Evolutionary conservation across 2,329 filamentous ascomycete genomes (phyloP).

Genomic region (Colletotrichum theobromicola): DNA sequence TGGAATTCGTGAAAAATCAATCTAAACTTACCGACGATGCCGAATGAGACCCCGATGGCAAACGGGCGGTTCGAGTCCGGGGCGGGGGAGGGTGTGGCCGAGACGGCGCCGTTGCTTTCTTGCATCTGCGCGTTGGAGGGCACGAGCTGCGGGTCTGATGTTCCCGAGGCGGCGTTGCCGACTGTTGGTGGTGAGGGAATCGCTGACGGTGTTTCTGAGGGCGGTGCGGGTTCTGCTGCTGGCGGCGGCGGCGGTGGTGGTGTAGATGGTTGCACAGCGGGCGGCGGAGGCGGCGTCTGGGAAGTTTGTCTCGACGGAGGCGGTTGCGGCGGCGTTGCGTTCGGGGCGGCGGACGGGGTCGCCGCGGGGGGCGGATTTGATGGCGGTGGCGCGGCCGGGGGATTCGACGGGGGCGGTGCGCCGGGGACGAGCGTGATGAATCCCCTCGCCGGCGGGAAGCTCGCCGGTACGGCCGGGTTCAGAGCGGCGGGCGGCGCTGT

Average conservation of each 20-base stretch:
- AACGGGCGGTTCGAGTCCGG: not conserved
- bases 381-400: not conserved
- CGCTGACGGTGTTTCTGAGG: not conserved
- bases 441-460: not conserved
- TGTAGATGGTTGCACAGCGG: not conserved
- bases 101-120: not conserved
- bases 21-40: not conserved
- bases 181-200: not conserved
- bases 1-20: rapidly evolving
- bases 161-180: not conserved
- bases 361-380: not conserved
- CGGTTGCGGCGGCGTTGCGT: not conserved
- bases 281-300: not conserved
- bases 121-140: not conserved
- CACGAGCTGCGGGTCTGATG: not conserved
- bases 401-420: not conserved
- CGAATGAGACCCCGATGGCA: constrained; percentile 9
- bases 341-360: not conserved
- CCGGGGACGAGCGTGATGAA: constrained; percentile 15
- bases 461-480: not conserved
- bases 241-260: not conserved
- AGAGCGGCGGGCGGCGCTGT: not conserved
- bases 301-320: not conserved
- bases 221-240: not conserved
- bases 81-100: not conserved